Conservation (phyloP, 1,284 basidiomycete genomes). For the Pulveroboletus sp. region DNA sequence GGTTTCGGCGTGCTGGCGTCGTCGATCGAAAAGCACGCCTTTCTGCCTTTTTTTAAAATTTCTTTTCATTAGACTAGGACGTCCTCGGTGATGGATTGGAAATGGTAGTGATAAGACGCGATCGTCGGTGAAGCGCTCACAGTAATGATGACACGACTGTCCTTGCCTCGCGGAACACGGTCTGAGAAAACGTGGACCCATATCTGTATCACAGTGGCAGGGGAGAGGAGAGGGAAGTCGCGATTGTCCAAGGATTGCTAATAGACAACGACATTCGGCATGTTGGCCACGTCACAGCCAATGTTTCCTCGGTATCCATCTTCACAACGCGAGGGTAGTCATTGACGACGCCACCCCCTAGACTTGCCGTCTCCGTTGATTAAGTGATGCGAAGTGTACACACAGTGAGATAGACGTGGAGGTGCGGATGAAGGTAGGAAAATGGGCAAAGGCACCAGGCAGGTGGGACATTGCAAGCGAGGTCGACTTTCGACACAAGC, state of each 20-base stretch:
- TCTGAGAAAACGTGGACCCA: conserved; percentile 3
- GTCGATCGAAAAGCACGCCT: background rate
- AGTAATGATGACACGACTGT: background rate
- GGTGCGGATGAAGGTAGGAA: no score
- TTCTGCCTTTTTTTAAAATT: no score
- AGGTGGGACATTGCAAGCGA: background rate
- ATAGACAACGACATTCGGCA: background rate
- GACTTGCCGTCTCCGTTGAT: background rate
- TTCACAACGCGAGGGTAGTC: background rate
- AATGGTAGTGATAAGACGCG: background rate
- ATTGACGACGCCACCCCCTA: background rate
- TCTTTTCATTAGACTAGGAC: background rate
- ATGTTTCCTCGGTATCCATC: background rate
- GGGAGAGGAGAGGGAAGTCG: background rate
- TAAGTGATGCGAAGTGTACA: no score
- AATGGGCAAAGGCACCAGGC: background rate
- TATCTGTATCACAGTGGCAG: background rate
- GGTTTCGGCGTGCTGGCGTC: background rate
- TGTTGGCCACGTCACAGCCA: background rate
- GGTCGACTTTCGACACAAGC: background rate
- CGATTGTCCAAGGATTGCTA: background rate
- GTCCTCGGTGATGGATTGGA: background rate
- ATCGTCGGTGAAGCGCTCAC: background rate
- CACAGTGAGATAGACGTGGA: no score
- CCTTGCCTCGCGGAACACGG: conserved; percentile 7